phyloP scores from a whole-genome alignment of 495 filamentous ascomycete species.

The Acidiella bohemica region DNA sequence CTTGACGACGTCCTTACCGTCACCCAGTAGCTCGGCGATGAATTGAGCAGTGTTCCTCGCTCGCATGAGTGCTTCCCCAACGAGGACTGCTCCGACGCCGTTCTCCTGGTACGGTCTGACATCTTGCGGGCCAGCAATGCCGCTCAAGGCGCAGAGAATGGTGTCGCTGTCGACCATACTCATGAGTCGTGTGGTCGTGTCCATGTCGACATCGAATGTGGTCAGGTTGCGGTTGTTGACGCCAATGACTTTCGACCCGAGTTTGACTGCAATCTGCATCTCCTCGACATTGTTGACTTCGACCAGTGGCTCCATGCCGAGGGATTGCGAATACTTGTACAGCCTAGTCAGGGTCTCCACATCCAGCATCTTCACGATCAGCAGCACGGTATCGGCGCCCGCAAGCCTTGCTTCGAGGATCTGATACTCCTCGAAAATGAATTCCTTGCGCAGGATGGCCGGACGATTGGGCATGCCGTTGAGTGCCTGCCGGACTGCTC shows the following conservation, averaged over 20 bases:
- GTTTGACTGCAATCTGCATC: constrained; percentile 71
- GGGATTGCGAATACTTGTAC: constrained; percentile 72
- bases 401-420: constrained; percentile 89
- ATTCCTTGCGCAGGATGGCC: constrained; percentile 87
- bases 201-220: constrained; percentile 90
- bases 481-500: constrained; percentile 73
- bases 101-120: constrained; percentile 77
- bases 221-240: constrained; percentile 96
- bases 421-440: constrained; percentile 96
- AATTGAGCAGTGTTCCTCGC: constrained; percentile 67
- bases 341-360: constrained; percentile 57
- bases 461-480: constrained; percentile 83
- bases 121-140: constrained; percentile 82
- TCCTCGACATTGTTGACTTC: constrained; percentile 92
- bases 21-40: constrained; percentile 65
- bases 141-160: constrained; percentile 89
- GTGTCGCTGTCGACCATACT: constrained; percentile 70
- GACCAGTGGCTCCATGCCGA: constrained; percentile 96
- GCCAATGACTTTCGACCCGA: constrained; percentile 89
- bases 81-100: constrained; percentile 82
- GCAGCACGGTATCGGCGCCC: constrained; percentile 84
- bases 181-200: constrained; percentile 83
- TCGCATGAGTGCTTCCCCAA: constrained; percentile 92
- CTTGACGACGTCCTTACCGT: constrained; percentile 20
- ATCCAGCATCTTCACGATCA: constrained; percentile 98